phyloP scores from a whole-genome alignment of 2,329 filamentous ascomycete species.

The Cladosporium sp. region DNA sequence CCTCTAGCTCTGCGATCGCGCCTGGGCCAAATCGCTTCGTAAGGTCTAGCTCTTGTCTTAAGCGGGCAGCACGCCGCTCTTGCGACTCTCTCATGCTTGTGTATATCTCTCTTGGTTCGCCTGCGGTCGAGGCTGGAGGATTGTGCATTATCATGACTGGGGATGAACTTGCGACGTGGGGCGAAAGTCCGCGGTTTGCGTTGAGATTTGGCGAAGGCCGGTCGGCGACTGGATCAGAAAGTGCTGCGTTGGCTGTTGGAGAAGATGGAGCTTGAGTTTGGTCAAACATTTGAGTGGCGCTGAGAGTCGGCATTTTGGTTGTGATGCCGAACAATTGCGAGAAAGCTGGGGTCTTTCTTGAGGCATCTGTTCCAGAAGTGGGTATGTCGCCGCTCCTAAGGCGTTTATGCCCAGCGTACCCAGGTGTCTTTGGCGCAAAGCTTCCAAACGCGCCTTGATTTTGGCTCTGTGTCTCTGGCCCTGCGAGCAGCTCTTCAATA shows the following conservation, averaged over 20 bases:
- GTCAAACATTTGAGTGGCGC: slow-evolving; percentile 43
- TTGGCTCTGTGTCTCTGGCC: slow-evolving; percentile 24
- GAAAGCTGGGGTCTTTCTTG: slow-evolving; percentile 36
- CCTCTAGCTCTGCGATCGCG: slow-evolving; percentile 14
- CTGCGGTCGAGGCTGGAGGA: slow-evolving; percentile 15
- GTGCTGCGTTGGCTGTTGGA: slow-evolving; percentile 32
- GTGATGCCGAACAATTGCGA: slow-evolving; percentile 35
- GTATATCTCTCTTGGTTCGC: slow-evolving; percentile 40
- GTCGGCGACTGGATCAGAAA: slow-evolving; percentile 41
- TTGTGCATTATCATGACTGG: slow-evolving; percentile 32
- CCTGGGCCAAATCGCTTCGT: slow-evolving; percentile 8
- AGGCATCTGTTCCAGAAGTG: slow-evolving; percentile 37
- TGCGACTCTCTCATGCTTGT: slow-evolving; percentile 43
- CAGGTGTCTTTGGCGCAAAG: slow-evolving; percentile 37
- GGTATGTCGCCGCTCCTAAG: slow-evolving; percentile 36
- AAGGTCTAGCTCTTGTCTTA: slow-evolving; percentile 18
- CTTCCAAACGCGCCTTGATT: slow-evolving; percentile 2
- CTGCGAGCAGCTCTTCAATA: slow-evolving; percentile 23
- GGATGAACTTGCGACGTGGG: slow-evolving; percentile 34
- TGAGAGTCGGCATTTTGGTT: slow-evolving; percentile 33
- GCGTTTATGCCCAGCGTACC: slow-evolving; percentile 36
- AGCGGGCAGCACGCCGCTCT: slow-evolving; percentile 30
- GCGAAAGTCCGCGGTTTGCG: slow-evolving; percentile 29
- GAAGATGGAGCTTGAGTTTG: slow-evolving; percentile 44
- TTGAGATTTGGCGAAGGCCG: slow-evolving; percentile 43